A percentile compares a stretch with the other conserved stretches of the same genome.
These are phyloP conservation scores for Apiotrichum akiyoshidainum DNA, from an alignment of 1,284 basidiomycete genomes.

Conservation along the genomic window DNA sequence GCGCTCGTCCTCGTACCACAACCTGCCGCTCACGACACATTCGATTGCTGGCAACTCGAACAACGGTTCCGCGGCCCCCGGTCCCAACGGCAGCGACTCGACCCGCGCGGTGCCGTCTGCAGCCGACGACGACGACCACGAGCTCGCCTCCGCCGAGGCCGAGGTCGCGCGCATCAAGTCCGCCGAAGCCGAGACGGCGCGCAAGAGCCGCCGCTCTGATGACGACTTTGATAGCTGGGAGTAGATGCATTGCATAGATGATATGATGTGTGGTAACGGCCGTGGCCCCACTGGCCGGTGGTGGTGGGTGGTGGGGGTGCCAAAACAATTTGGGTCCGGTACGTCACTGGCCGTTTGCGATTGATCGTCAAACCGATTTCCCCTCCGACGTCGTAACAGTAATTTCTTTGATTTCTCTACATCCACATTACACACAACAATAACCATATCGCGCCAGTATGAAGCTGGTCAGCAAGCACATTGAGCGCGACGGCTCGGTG, in stretches of 20 bases:
- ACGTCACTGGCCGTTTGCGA: neutral
- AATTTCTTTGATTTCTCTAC: neutral
- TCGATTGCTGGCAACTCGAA: constrained; percentile 7
- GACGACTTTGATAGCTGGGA: constrained; percentile 39
- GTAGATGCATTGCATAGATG: constrained; percentile 16
- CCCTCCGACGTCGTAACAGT: neutral
- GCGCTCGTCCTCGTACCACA: constrained; percentile 83
- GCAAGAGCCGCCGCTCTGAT: constrained; percentile 5
- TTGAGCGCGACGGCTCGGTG: constrained; percentile 76
- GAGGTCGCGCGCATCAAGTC: constrained; percentile 5
- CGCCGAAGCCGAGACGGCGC: neutral
- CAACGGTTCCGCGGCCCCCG: neutral
- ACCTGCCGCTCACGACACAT: constrained; percentile 61
- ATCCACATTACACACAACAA: neutral
- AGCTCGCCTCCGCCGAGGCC: constrained; percentile 16
- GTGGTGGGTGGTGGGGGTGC: neutral
- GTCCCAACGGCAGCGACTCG: neutral
- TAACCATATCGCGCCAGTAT: constrained; percentile 52
- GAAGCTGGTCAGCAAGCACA: constrained; percentile 61
- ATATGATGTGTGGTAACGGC: neutral
- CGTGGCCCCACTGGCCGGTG: neutral
- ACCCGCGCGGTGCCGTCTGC: constrained; percentile 3
- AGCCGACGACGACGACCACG: constrained; percentile 8
- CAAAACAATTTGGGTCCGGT: neutral
- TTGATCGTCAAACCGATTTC: no score